These are phyloP conservation scores for Paecilomyces fulvus DNA, from an alignment of 2,329 filamentous ascomycete genomes.

Conservation along the genomic window DNA sequence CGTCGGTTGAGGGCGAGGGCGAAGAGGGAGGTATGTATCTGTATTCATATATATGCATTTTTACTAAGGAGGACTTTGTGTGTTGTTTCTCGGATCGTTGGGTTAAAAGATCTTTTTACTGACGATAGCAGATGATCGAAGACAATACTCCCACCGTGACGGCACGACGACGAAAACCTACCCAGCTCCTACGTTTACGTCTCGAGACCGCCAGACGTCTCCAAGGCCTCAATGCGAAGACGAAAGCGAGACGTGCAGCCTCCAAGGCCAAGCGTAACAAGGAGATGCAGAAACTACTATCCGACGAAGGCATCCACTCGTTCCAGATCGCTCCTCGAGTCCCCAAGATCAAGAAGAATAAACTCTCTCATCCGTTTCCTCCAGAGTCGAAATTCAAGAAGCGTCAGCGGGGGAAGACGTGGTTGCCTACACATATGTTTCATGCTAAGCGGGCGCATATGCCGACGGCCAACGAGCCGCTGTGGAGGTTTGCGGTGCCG, in stretches of 20 bases:
- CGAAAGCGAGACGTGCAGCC: conserved; percentile 30
- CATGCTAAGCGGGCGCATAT: conserved; percentile 88
- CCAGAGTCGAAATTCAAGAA: conserved; percentile 68
- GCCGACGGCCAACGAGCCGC: conserved; percentile 65
- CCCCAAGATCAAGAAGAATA: conserved; percentile 63
- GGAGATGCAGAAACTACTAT: conserved; percentile 13
- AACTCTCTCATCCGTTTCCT: conserved; percentile 54
- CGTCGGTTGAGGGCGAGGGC: conserved; percentile 64
- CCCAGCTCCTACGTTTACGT: conserved; percentile 43
- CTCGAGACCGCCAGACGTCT: conserved; percentile 68
- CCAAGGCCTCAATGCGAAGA: conserved; percentile 47
- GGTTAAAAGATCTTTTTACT: background rate
- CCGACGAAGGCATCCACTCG: conserved; percentile 19
- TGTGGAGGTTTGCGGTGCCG: conserved; percentile 88
- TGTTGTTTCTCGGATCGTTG: background rate
- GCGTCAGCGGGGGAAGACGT: conserved; percentile 80
- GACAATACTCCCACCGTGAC: conserved; percentile 84
- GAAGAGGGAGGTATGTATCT: conserved; percentile 45
- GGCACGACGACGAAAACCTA: conserved; percentile 40
- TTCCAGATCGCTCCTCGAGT: conserved; percentile 32
- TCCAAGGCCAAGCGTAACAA: conserved; percentile 38
- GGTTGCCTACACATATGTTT: conserved; percentile 91
- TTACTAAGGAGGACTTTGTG: background rate
- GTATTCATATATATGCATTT: conserved; percentile 6
- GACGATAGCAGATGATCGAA: conserved; percentile 59